Conservation (phyloP, 768 basidiomycete species). For the Harrya chromipes region DNA sequence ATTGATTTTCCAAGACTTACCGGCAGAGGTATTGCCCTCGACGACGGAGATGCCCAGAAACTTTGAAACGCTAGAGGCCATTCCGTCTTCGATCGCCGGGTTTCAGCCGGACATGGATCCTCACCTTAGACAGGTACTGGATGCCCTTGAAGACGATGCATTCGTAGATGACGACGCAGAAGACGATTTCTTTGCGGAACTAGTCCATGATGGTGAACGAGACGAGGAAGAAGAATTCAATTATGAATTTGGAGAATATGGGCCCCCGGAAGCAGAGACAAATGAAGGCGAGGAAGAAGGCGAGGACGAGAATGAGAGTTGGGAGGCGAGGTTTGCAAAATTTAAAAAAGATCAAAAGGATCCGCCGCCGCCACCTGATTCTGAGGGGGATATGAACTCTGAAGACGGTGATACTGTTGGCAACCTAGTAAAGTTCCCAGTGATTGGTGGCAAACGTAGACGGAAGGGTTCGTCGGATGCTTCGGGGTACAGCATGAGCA, state of each 20-base stretch:
- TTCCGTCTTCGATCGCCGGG: conserved; percentile 82
- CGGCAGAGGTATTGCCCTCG: conserved; percentile 71
- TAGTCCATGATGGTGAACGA: conserved; percentile 71
- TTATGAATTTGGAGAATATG: conserved; percentile 64
- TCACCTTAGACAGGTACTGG: conserved; percentile 86
- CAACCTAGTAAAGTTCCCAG: conserved; percentile 69
- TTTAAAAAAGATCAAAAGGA: conserved; percentile 61
- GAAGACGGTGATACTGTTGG: conserved; percentile 83
- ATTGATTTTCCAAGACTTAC: conserved; percentile 55
- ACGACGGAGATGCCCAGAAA: conserved; percentile 68
- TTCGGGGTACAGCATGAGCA: conserved; percentile 96
- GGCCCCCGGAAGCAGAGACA: conserved; percentile 17
- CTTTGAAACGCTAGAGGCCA: conserved; percentile 71
- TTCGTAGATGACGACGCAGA: conserved; percentile 78
- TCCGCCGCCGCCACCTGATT: conserved; percentile 31
- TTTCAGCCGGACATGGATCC: conserved; percentile 97
- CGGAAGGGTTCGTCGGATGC: conserved; percentile 78
- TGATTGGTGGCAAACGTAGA: conserved; percentile 73
- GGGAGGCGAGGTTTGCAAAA: conserved; percentile 77
- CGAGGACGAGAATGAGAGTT: conserved; percentile 43
- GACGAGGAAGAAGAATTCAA: conserved; percentile 55
- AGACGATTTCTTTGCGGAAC: conserved; percentile 73
- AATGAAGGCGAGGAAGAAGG: conserved; percentile 27
- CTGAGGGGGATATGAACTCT: conserved; percentile 52
- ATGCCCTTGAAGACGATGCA: conserved; percentile 94